Conservation (phyloP, 805 yeast genomes). For the Ogataea paraovalis region DNA sequence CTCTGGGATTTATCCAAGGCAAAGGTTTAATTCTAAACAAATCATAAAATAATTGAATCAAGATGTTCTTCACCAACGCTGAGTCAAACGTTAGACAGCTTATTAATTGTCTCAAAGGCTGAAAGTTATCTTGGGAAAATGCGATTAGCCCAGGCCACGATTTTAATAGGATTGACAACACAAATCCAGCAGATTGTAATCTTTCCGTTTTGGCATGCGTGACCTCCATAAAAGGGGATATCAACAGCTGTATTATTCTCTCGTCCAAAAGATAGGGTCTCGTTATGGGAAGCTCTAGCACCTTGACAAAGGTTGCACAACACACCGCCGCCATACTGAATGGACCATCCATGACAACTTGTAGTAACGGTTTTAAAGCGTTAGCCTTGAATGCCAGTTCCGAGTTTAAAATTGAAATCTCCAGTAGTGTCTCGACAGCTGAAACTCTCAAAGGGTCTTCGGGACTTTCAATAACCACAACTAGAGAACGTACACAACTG, state of each 20-base stretch:
- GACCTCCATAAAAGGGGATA: conserved; percentile 69
- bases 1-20: conserved; percentile 40
- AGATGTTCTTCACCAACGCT: conserved; percentile 50
- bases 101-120: conserved; percentile 53
- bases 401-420: conserved; percentile 44
- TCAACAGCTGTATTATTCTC: conserved; percentile 55
- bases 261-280: conserved; percentile 55
- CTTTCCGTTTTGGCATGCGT: conserved; percentile 46
- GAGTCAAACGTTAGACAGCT: conserved; percentile 59
- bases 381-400: conserved; percentile 39
- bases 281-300: conserved; percentile 55
- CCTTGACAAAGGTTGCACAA: conserved; percentile 44
- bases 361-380: conserved; percentile 42
- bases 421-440: conserved; percentile 52
- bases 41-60: conserved; percentile 71
- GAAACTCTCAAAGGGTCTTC: conserved; percentile 48
- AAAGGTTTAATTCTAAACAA: conserved; percentile 56
- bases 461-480: conserved; percentile 54
- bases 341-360: conserved; percentile 52
- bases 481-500: conserved; percentile 65
- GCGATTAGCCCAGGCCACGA: conserved; percentile 74
- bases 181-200: conserved; percentile 55
- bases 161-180: conserved; percentile 59
- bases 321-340: conserved; percentile 40
- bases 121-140: conserved; percentile 52